Evolutionary conservation across 768 basidiomycete genomes (phyloP), one percentile per base, ranked within the genome.

Genomic region (Boletus eberwhitei): DNA sequence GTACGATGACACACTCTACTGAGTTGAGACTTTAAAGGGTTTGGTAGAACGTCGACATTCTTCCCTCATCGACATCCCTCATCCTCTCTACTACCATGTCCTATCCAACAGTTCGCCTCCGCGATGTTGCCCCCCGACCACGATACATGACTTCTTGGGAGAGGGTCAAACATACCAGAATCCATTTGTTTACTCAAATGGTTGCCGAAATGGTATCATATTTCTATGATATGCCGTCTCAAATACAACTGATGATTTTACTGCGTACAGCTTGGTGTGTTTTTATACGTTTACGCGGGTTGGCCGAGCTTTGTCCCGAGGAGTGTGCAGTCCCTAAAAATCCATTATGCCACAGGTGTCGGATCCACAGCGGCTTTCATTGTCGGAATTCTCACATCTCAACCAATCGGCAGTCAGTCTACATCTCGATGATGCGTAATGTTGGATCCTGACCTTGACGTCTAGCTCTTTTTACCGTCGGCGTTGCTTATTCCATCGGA

Each of bases 271-370:
- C 50, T 83, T 41, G 85, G 84, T 13, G 82, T 81, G n/a, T 85
- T 84, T 65, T 69, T 87, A 57, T 86, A 84, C 59, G 76, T 77
- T 22, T 82, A 79, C 55, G 73, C 71, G 19, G 82, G 81, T 75
- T 37, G 55, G 73, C 48, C 17, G 16, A 32, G 2, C 11, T 35
- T 42, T 24, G 9, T 41, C 49, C 40, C 0, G 26, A 45, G 14
- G 11, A 31, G 31, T 26, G 35, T 31, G 36, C 29, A 40, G 2
- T 34, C 51, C 19, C 42, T 49, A 12, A 48, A 49, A 5, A 48
- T n/a, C 19, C 16, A 8, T 46, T 35, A 32, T 24, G 4, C 11
- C 50, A 22, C 60, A 79, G 84, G 84, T 46, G 68, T 84, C 26
- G 84, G 86, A 35, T 76, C 85, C 1, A 77, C 78, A 8, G 77